Conservation (phyloP, 257 asterid genomes). For the Handroanthus guayacan region DNA sequence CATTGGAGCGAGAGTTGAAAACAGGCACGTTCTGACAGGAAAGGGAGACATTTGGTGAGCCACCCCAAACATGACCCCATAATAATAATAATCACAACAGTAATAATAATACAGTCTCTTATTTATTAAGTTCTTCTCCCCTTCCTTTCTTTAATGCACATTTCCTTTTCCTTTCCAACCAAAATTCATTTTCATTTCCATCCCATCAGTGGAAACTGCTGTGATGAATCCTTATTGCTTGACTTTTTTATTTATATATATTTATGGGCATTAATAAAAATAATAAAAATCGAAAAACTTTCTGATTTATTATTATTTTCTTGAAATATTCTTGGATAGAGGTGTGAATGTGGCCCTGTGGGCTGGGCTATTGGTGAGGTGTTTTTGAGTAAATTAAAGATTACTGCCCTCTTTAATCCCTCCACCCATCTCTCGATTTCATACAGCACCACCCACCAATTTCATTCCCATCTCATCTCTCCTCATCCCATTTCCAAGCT, state of each 20-base stretch:
- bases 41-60: constrained; percentile 46
- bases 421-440: constrained; percentile 50
- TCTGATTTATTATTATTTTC: constrained; percentile 1
- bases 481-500: constrained; percentile 21
- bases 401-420: constrained; percentile 60
- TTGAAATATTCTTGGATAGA: constrained; percentile 20
- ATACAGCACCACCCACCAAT: constrained; percentile 54
- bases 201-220: constrained; percentile 27
- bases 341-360: constrained; percentile 43
- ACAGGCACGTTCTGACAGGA: constrained; percentile 37
- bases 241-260: constrained; percentile 14
- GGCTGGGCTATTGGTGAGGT: constrained; percentile 37
- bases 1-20: constrained; percentile 46
- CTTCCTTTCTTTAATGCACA: no score
- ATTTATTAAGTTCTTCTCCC: no score
- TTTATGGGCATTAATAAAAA: constrained; percentile 37
- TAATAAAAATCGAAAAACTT: constrained; percentile 24
- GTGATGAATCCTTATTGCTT: constrained; percentile 29
- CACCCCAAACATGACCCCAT: constrained; percentile 34
- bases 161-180: constrained; percentile 14
- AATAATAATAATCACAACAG: no score
- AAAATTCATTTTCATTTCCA: constrained; percentile 16
- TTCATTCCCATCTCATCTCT: constrained; percentile 44
- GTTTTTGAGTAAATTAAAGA: constrained; percentile 52
- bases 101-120: no score